A percentile compares a stretch with the other conserved stretches of the same genome.
Evolutionary conservation across 1,284 basidiomycete genomes (phyloP).

Genomic region (Cerrena zonata): DNA sequence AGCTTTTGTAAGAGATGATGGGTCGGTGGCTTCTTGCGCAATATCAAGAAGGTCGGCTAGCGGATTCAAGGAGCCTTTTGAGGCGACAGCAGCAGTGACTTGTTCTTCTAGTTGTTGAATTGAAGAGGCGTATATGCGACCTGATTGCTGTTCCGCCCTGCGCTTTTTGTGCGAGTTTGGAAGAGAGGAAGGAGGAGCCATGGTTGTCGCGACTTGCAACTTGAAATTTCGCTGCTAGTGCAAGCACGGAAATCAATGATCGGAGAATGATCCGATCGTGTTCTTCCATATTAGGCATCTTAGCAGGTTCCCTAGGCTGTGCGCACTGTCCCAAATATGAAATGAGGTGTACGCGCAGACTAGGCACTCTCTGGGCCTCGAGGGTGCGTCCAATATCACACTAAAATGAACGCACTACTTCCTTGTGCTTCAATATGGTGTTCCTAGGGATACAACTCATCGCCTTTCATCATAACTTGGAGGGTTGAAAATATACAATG

Average conservation of each 20-base stretch:
- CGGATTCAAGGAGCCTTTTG: slow-evolving; percentile 68
- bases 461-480: too few relatives aligned
- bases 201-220: slow-evolving; percentile 1
- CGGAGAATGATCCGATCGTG: too few relatives aligned
- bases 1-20: slow-evolving; percentile 63
- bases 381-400: too few relatives aligned
- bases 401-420: too few relatives aligned
- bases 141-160: slow-evolving; percentile 30
- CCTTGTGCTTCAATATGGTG: too few relatives aligned
- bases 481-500: too few relatives aligned
- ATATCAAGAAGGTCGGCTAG: slow-evolving; percentile 72
- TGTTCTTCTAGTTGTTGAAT: slow-evolving; percentile 49
- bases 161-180: slow-evolving; percentile 54
- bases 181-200: slow-evolving; percentile 34
- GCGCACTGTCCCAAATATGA: too few relatives aligned
- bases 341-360: too few relatives aligned
- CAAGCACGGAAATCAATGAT: too few relatives aligned
- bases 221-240: not conserved
- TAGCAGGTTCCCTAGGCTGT: not conserved
- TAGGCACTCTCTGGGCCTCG: too few relatives aligned
- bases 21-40: slow-evolving; percentile 36
- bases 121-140: slow-evolving; percentile 14
- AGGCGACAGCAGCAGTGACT: slow-evolving; percentile 43
- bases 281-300: not conserved
- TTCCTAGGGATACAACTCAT: too few relatives aligned